A percentile compares a stretch with the other conserved stretches of the same genome.
Evolutionary conservation across 129 eudicot genomes (phyloP).

Genomic region (Artemisia tridentata): DNA sequence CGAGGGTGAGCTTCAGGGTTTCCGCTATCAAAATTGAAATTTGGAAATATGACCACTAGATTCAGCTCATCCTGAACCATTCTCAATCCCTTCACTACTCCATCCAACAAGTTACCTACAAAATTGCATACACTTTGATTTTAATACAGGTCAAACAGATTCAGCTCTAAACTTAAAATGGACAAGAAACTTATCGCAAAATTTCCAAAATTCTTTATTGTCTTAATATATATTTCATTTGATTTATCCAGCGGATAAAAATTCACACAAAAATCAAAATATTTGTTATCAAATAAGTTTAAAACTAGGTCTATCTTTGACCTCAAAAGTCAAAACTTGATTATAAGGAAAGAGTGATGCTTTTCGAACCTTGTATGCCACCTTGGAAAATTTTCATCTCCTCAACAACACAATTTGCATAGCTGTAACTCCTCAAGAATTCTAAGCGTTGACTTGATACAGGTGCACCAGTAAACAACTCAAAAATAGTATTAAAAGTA

Average conservation of each 20-base stretch:
- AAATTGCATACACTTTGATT: neutral
- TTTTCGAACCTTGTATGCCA: neutral
- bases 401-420: neutral
- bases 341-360: neutral
- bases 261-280: neutral
- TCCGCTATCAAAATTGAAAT: conserved; percentile 4
- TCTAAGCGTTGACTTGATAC: neutral
- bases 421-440: neutral
- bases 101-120: neutral
- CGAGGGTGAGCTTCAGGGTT: neutral
- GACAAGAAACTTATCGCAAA: neutral
- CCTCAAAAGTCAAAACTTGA: neutral
- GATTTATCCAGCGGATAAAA: neutral
- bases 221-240: neutral
- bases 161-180: neutral
- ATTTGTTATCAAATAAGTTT: neutral
- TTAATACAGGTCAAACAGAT: neutral
- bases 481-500: neutral
- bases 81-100: neutral
- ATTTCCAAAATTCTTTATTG: neutral
- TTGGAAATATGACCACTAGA: neutral
- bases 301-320: neutral
- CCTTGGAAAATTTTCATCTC: conserved; percentile 4
- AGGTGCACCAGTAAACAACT: neutral
- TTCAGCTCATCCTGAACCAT: neutral